Conservation (phyloP, 2,329 filamentous ascomycete species). For the Colletotrichum sp. region DNA sequence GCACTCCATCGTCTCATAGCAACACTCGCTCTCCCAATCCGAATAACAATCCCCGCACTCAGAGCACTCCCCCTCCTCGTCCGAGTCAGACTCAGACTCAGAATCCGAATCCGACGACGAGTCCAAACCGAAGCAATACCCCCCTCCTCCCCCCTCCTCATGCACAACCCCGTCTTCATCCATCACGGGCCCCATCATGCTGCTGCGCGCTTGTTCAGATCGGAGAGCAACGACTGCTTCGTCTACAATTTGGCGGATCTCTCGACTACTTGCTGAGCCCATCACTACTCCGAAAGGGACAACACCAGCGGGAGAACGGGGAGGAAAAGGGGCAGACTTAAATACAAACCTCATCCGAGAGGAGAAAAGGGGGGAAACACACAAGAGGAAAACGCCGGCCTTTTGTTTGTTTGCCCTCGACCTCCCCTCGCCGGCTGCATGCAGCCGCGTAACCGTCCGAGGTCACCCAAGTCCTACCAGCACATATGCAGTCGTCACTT, state of each 20-base stretch:
- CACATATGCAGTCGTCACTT: neutral
- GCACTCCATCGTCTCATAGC: neutral
- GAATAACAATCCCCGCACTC: neutral
- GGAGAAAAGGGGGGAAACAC: neutral
- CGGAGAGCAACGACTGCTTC: neutral
- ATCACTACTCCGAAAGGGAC: neutral
- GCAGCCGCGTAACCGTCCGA: neutral
- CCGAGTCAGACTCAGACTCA: neutral
- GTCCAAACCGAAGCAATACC: neutral
- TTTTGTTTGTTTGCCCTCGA: neutral
- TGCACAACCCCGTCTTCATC: neutral
- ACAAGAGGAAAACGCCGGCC: neutral
- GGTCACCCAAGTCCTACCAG: neutral
- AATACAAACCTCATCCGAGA: neutral
- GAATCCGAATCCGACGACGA: neutral
- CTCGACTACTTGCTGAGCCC: slow-evolving; percentile 1
- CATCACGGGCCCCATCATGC: neutral
- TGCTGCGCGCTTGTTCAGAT: neutral
- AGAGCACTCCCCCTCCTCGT: neutral
- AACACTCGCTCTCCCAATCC: neutral
- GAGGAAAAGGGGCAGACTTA: neutral
- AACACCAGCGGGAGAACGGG: neutral
- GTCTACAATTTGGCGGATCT: slow-evolving; percentile 3
- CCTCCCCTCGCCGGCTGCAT: neutral
- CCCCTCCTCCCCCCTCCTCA: neutral